Percentiles rank a stretch among this genome's conserved stretches.
These are phyloP conservation scores for Neurospora hispaniola DNA, from an alignment of 495 filamentous ascomycete genomes.

Conservation along the genomic window DNA sequence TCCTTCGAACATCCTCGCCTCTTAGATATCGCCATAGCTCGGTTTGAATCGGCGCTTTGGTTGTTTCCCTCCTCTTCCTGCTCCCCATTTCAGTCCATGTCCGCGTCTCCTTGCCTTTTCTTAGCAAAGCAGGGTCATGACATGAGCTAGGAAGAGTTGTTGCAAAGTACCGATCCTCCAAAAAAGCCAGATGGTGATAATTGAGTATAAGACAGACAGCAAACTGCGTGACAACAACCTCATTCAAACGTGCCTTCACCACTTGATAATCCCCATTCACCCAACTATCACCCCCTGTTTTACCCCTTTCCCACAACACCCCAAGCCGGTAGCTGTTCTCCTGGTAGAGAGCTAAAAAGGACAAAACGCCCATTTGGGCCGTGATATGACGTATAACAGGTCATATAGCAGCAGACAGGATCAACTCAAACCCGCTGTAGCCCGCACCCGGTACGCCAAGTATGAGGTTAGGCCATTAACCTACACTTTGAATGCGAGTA, in stretches of 20 bases:
- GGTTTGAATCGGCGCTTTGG: background rate
- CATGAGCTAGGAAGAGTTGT: background rate
- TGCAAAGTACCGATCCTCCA: background rate
- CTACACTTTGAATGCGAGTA: background rate
- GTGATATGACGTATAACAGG: background rate
- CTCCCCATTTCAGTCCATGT: background rate
- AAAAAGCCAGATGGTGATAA: background rate
- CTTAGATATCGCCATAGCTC: background rate
- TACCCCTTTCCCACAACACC: background rate
- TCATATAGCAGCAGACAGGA: background rate
- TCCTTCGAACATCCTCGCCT: background rate
- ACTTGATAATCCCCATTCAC: background rate
- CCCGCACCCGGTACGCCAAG: background rate
- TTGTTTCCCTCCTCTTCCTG: background rate
- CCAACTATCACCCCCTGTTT: background rate
- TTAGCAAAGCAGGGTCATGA: background rate
- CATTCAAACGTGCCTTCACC: background rate
- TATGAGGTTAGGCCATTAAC: background rate
- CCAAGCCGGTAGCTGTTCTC: background rate
- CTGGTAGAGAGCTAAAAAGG: background rate
- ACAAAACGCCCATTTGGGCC: background rate
- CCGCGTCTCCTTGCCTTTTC: background rate
- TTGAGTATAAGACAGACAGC: background rate
- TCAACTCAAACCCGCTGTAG: background rate
- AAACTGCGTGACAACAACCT: background rate